Conservation (phyloP, 148 eudicot species). For the Arctostaphylos glauca region DNA sequence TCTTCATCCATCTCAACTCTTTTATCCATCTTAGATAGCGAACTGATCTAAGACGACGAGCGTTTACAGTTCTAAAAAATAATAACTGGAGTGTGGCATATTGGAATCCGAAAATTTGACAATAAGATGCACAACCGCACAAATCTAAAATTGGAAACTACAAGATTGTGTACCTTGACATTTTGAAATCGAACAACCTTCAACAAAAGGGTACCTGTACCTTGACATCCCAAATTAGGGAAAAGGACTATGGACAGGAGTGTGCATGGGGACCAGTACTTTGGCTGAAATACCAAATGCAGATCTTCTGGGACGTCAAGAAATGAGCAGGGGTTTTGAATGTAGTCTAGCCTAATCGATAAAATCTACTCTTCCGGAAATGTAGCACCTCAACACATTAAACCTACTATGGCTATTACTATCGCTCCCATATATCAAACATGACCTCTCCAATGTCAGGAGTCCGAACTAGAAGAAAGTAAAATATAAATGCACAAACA, state of each 20-base stretch:
- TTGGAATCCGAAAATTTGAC: background rate
- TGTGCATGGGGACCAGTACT: background rate
- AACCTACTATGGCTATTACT: background rate
- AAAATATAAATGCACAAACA: background rate
- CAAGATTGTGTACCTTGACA: background rate
- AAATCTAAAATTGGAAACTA: background rate
- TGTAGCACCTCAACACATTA: background rate
- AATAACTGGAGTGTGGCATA: background rate
- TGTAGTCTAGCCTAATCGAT: background rate
- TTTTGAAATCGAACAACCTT: background rate
- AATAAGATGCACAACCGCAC: background rate
- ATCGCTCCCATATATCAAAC: background rate
- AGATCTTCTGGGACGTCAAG: background rate
- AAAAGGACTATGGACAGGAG: background rate
- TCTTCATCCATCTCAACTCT: background rate
- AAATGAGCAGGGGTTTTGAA: background rate
- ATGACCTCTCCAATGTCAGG: background rate
- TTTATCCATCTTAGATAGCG: background rate
- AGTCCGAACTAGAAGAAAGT: background rate
- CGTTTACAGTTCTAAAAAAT: background rate
- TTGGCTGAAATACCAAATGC: background rate
- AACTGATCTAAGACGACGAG: background rate
- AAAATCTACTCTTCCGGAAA: background rate
- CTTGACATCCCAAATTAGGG: background rate
- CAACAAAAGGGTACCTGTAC: no score